Conservation (phyloP, 176 grass and related monocot species). For the Bolboschoenus planiculmis region DNA sequence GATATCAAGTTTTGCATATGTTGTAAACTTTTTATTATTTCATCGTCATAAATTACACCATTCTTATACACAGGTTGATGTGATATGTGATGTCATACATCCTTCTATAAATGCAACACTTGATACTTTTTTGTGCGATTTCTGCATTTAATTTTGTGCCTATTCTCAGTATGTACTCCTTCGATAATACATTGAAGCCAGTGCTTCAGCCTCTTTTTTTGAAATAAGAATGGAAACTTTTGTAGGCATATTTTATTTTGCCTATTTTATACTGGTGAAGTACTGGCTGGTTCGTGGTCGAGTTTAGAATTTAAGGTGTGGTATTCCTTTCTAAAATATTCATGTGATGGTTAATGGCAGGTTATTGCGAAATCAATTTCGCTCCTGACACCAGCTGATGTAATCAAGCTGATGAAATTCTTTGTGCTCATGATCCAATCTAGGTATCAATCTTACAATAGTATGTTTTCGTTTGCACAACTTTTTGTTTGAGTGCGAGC, state of each 20-base stretch:
- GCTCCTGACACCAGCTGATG: slow-evolving; percentile 61
- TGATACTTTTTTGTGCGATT: background rate
- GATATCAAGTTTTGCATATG: background rate
- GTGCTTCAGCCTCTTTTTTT: background rate
- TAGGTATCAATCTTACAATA: slow-evolving; percentile 39
- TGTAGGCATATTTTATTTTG: slow-evolving; percentile 15
- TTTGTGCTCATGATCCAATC: slow-evolving; percentile 58
- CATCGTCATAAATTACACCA: no score
- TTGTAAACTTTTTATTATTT: background rate
- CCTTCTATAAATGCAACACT: background rate
- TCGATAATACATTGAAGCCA: background rate
- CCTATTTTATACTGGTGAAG: background rate
- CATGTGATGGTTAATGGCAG: slow-evolving; percentile 33
- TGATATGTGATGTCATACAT: background rate
- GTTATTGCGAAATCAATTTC: slow-evolving; percentile 81
- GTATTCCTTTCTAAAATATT: slow-evolving; percentile 18
- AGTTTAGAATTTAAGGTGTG: background rate
- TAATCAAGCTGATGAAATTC: slow-evolving; percentile 73
- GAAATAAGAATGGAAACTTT: background rate
- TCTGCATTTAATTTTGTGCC: no score
- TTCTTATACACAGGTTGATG: background rate
- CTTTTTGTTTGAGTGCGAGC: background rate
- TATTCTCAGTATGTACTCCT: background rate
- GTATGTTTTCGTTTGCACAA: background rate
- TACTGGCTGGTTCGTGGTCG: background rate